Conservation (phyloP, 2,329 filamentous ascomycete species). For the Teratosphaeria viscida region DNA sequence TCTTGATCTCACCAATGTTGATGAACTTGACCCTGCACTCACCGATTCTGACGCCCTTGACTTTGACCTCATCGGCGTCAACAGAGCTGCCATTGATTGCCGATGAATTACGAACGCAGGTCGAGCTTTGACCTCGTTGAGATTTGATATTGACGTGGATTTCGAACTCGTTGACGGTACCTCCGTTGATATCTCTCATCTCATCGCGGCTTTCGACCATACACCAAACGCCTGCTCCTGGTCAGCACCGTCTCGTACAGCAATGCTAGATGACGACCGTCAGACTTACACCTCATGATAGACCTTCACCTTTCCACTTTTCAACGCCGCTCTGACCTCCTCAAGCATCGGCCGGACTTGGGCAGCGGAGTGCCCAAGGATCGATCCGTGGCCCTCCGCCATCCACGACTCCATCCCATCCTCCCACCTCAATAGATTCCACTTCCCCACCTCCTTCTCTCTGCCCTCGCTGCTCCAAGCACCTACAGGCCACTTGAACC, state of each 20-base stretch:
- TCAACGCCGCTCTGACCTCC: slow-evolving; percentile 22
- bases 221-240: neutral
- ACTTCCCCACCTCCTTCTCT: slow-evolving; percentile 29
- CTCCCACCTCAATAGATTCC: slow-evolving; percentile 31
- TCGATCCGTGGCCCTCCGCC: slow-evolving; percentile 29
- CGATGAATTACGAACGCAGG: neutral
- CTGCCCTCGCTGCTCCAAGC: slow-evolving; percentile 30
- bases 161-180: neutral
- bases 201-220: neutral
- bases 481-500: slow-evolving; percentile 34
- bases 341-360: slow-evolving; percentile 26
- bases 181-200: neutral
- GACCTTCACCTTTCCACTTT: slow-evolving; percentile 27
- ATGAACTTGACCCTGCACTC: neutral
- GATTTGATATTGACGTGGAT: neutral
- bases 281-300: slow-evolving; percentile 30
- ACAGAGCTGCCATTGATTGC: neutral
- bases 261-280: neutral
- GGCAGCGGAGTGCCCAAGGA: slow-evolving; percentile 23
- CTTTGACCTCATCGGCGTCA: neutral
- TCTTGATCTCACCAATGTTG: neutral
- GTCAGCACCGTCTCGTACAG: neutral
- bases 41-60: neutral
- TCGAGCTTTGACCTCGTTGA: neutral
- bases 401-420: slow-evolving; percentile 33